Conservation (phyloP, 1,284 basidiomycete genomes). For the Volvariella volvacea region DNA sequence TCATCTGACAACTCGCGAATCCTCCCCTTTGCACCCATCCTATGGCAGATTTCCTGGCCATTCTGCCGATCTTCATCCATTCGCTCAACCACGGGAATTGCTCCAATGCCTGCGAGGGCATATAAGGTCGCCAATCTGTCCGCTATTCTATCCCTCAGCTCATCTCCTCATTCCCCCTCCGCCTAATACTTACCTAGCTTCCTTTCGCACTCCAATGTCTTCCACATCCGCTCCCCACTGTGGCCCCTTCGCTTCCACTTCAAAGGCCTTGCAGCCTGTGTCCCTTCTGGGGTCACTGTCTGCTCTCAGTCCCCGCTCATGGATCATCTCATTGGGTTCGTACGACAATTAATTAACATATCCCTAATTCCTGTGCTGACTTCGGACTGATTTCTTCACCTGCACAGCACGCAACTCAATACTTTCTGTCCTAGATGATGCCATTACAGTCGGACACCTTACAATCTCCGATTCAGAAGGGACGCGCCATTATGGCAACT, state of each 20-base stretch:
- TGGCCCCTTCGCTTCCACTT: conserved; percentile 31
- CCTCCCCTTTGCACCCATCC: conserved; percentile 21
- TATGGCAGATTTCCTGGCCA: conserved; percentile 19
- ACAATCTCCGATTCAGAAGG: conserved; percentile 57
- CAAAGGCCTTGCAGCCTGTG: conserved; percentile 32
- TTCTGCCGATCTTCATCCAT: conserved; percentile 27
- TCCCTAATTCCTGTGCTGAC: conserved; percentile 1
- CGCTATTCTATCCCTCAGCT: conserved; percentile 11
- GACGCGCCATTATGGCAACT: conserved; percentile 49
- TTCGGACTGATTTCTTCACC: conserved; percentile 1
- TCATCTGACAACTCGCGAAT: conserved; percentile 27
- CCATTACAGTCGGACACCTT: conserved; percentile 53
- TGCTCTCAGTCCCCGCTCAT: conserved; percentile 35
- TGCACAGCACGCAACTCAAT: conserved; percentile 56
- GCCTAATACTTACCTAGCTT: conserved; percentile 12
- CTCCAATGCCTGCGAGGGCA: conserved; percentile 16
- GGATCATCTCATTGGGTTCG: conserved; percentile 39
- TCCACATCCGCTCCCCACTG: conserved; percentile 28
- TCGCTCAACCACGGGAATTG: conserved; percentile 22
- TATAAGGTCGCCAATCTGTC: conserved; percentile 34
- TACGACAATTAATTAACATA: neutral
- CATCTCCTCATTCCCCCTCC: conserved; percentile 20
- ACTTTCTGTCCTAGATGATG: conserved; percentile 48
- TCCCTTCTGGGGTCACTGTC: conserved; percentile 32
- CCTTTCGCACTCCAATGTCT: conserved; percentile 23